Evolutionary conservation across 352 stramenopile species (phyloP), one percentile per base, ranked within the genome.

Genomic region (Globisporangium spinosum): DNA sequence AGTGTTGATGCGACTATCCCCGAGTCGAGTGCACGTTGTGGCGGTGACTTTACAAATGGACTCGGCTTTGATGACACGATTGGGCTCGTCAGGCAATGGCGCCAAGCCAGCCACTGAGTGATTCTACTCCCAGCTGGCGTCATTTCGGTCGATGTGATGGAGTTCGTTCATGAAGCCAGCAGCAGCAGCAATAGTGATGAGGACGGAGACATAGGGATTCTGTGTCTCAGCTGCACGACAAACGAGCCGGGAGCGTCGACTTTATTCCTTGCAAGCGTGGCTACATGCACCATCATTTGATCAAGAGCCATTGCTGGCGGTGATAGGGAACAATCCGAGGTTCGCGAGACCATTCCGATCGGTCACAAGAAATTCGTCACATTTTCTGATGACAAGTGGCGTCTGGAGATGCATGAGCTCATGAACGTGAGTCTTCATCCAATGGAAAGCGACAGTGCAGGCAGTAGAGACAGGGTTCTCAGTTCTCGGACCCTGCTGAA

Each of bases 1-100:
- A 20, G 65, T 64, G 1, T 20, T 77, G 10, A 25, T 85, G 35
- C 65, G 71, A 9, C 56, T 87, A 7, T 85, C 79, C 3, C 56
- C 69, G 0, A 74, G 62, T 38, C 59, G 58, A 8, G 15, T 67
- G 2, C 38, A 32, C 25, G 49, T 76, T 15, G 78, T 77, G 0
- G 73, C 47, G 1, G 58, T 83, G 2, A 70, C 71, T 20, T 72
- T 77, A 20, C 59, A 3, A 5, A 72, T 75, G n/a, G 47, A 73
- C 43, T 51, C 8, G 40, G 57, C 82, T 43, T 56, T 45, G 8
- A 54, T 84, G 47, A 51, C 45, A 4, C 53, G 38, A 20, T 9
- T 60, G 9, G 17, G 12, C 4, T 3, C 47, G 47, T 15, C 17
- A 8, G 59, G 0, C n/a, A 38, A 34, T 7, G 43, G 40, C 8